These are phyloP conservation scores for Puccinia polysora DNA, from an alignment of 1,284 basidiomycete genomes.

Conservation along the genomic window DNA sequence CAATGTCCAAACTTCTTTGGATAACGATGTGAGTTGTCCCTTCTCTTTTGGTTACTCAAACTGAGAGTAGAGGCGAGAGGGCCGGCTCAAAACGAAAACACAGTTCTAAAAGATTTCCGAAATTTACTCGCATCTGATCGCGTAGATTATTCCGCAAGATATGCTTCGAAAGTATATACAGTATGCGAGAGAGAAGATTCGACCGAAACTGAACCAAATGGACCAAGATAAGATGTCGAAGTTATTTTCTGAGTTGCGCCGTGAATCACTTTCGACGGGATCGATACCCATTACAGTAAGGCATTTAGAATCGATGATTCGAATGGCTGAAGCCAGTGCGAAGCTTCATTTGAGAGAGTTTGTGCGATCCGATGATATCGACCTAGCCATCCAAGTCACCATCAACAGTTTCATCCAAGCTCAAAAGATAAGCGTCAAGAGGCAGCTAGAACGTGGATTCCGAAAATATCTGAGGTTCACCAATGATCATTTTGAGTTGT, in stretches of 20 bases:
- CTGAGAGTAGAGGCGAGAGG: slow-evolving; percentile 57
- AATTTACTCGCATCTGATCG: slow-evolving; percentile 95
- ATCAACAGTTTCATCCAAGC: slow-evolving; percentile 91
- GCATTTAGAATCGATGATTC: slow-evolving; percentile 97
- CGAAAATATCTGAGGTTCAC: slow-evolving; percentile 93
- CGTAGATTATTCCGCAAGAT: slow-evolving; percentile 94
- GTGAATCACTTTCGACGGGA: slow-evolving; percentile 92
- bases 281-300: slow-evolving; percentile 97
- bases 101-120: not conserved
- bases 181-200: slow-evolving; percentile 92
- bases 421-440: slow-evolving; percentile 98
- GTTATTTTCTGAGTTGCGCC: slow-evolving; percentile 93
- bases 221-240: slow-evolving; percentile 92
- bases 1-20: slow-evolving; percentile 77
- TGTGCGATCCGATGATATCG: slow-evolving; percentile 91
- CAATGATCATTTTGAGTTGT: slow-evolving; percentile 85
- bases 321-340: slow-evolving; percentile 96
- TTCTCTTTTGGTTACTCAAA: not conserved
- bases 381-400: slow-evolving; percentile 91
- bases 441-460: slow-evolving; percentile 88
- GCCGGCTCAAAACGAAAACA: not conserved
- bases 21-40: slow-evolving; percentile 71
- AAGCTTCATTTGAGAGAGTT: slow-evolving; percentile 98
- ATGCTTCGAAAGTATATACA: slow-evolving; percentile 98
- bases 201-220: slow-evolving; percentile 85